phyloP scores from a whole-genome alignment of 805 yeast genomes.

The Pichia exigua region DNA sequence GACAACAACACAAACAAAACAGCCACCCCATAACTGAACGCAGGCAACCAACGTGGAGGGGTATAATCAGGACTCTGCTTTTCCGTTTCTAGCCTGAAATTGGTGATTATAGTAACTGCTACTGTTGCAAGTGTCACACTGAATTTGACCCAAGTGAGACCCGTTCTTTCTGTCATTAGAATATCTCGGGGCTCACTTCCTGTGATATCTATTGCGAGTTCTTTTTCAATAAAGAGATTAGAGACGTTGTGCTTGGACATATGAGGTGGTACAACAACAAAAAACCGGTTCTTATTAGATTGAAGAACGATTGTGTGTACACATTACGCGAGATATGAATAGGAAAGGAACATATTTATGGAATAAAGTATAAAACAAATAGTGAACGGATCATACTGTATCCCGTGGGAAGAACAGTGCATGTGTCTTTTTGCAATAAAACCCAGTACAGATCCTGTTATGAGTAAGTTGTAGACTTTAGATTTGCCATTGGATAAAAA shows the following conservation, averaged over 20 bases:
- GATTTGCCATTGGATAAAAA: too few species aligned
- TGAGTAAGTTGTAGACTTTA: too few species aligned
- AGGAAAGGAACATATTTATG: too few species aligned
- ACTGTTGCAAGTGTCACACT: conserved; percentile 38
- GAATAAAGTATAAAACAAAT: too few species aligned
- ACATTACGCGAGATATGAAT: too few species aligned
- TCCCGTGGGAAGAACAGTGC: too few species aligned
- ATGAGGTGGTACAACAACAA: too few species aligned
- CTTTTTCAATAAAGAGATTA: conserved; percentile 11
- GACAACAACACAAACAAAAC: conserved; percentile 32
- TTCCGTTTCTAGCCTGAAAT: conserved; percentile 35
- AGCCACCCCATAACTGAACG: conserved; percentile 20
- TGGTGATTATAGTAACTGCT: conserved; percentile 38
- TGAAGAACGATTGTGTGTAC: too few species aligned
- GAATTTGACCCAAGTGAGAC: conserved; percentile 41
- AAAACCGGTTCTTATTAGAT: neutral
- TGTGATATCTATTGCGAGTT: conserved; percentile 28
- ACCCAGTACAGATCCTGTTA: too few species aligned
- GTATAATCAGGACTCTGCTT: neutral
- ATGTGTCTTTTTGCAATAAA: too few species aligned
- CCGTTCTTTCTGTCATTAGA: conserved; percentile 46
- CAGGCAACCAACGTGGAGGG: conserved; percentile 5
- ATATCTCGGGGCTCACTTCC: conserved; percentile 49
- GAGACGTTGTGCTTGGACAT: neutral
- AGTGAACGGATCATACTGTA: too few species aligned